Base-by-base conservation (phyloP, 176 grass and related monocot species). In the Aegilops umbellulata region DNA sequence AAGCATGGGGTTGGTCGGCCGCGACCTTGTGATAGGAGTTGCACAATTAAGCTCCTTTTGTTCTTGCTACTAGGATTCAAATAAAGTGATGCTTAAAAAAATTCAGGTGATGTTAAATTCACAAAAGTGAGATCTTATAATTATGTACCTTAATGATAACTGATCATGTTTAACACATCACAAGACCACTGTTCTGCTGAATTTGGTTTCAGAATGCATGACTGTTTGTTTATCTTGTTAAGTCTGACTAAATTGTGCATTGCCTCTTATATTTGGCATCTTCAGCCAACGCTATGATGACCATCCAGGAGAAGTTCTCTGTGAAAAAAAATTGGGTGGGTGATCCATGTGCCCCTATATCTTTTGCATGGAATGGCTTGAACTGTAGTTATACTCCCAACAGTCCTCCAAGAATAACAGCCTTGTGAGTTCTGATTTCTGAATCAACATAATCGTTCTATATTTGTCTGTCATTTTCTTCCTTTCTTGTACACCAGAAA, bases 251-350 rank as follows among this genome's bases (percentile, higher is more conserved):
- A 32, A 27, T n/a, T 66, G 0, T 49, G 16, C 20, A 58, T 68
- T n/a, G 7, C 0, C 22, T 60, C 5, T 49, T 23, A 60, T 24
- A 12, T 47, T 78, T 53, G 22, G 3, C 8, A 22, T 42, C 13
- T 74, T 41, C 61, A 87, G 76, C 34, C 19, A 29, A 10, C 2
- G 77, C 80, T 19, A 86, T 92, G 66, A 60, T 89, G 60, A 16
- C 80, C 9, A 84, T 90, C 25, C 65, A 67, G 38, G 3, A 16
- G 4, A 69, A 15, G 24, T 86, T 65, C 86, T 41, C 35, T 19
- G 19, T 90, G 81, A 75, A 82, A 34, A 78, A 67, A 90, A 85
- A 90, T 10, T 82, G 85, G 81, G 8, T 16, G 31, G 79, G 77
- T 55, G 76, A 82, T 86, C 74, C 88, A 25, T 69, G 82, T 65